Conservation (phyloP, 139 green algal species). For the Coelastrella sp. region DNA sequence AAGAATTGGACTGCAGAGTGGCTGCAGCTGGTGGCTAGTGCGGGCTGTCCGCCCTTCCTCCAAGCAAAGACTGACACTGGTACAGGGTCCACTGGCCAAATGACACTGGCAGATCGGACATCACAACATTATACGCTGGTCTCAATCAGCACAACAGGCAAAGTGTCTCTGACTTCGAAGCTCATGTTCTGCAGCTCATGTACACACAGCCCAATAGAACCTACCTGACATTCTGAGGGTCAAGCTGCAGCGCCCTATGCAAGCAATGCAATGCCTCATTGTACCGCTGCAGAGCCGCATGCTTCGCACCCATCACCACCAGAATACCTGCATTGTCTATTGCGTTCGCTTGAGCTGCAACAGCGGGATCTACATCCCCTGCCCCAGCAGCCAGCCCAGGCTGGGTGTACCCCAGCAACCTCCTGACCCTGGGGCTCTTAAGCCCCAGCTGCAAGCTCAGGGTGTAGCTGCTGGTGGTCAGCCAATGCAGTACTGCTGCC, state of each 20-base stretch:
- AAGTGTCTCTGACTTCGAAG: too few species aligned
- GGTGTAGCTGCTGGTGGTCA: slow-evolving; percentile 62
- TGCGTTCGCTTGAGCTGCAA: slow-evolving; percentile 30
- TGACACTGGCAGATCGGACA: too few species aligned
- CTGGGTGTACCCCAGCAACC: slow-evolving; percentile 3
- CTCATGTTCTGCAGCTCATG: not conserved
- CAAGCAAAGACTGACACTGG: too few species aligned
- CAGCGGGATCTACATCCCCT: slow-evolving; percentile 7
- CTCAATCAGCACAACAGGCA: too few species aligned
- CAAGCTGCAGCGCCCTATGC: slow-evolving; percentile 56
- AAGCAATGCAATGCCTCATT: slow-evolving; percentile 64
- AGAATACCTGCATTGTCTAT: slow-evolving; percentile 57
- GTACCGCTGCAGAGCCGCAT: slow-evolving; percentile 50
- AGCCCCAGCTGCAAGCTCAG: slow-evolving; percentile 61
- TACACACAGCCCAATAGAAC: not conserved
- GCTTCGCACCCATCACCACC: slow-evolving; percentile 67
- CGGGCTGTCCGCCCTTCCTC: too few species aligned
- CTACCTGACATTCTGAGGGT: slow-evolving; percentile 44
- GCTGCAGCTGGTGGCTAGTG: too few species aligned
- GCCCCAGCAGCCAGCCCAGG: not conserved
- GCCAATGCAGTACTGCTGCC: slow-evolving; percentile 83
- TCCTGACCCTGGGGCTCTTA: not conserved
- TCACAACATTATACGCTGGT: not conserved
- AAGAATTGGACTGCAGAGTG: too few species aligned
- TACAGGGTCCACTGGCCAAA: too few species aligned